These are phyloP conservation scores for Bolboschoenus planiculmis DNA, from an alignment of 176 grass and related monocot genomes.

Conservation along the genomic window DNA sequence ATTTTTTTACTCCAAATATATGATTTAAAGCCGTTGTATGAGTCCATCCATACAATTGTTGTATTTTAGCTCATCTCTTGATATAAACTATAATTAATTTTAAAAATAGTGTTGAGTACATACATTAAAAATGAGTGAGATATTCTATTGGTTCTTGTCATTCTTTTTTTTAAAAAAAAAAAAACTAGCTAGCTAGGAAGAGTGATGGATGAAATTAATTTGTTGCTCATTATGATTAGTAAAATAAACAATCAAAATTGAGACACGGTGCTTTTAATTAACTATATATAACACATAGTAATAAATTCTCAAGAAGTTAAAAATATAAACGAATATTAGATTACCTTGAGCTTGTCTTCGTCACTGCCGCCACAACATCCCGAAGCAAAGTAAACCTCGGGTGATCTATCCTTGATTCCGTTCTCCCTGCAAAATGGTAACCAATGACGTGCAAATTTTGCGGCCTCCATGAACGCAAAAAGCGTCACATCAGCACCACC, in stretches of 20 bases:
- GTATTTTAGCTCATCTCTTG: no score
- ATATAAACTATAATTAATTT: no score
- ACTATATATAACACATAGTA: neutral
- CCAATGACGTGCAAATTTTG: conserved; percentile 37
- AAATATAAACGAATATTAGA: neutral
- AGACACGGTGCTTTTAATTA: neutral
- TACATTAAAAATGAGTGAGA: no score
- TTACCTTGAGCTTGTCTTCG: conserved; percentile 31
- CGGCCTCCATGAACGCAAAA: conserved; percentile 41
- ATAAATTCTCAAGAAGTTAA: neutral
- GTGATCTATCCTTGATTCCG: conserved; percentile 26
- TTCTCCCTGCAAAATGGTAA: conserved; percentile 41
- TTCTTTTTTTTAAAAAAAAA: neutral
- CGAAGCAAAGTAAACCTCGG: conserved; percentile 34
- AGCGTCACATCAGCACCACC: conserved; percentile 35
- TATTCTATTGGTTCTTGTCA: no score
- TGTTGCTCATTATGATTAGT: neutral
- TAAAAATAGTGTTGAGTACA: no score
- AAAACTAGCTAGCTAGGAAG: neutral
- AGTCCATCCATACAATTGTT: no score
- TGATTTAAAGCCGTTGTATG: no score
- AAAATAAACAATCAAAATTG: neutral
- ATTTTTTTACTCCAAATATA: no score
- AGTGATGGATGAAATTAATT: neutral
- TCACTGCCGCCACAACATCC: neutral